Evolutionary conservation across 2,329 filamentous ascomycete genomes (phyloP).

Genomic region (Penicillium italicum): DNA sequence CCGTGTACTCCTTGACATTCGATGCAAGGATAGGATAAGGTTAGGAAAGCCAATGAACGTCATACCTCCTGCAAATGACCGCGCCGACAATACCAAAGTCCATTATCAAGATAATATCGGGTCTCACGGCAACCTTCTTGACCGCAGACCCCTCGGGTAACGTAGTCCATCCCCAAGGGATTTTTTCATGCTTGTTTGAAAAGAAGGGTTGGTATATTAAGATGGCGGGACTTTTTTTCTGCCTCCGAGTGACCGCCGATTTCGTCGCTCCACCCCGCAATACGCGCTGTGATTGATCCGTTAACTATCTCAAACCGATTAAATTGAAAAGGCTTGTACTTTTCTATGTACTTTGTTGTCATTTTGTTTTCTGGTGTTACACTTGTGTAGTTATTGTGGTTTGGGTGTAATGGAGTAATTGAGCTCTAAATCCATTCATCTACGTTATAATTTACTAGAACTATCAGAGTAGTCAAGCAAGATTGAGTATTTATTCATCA

Average conservation of each 20-base stretch:
- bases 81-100: slow-evolving; percentile 72
- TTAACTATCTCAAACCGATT: neutral
- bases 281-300: neutral
- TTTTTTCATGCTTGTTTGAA: slow-evolving; percentile 30
- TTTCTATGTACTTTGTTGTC: neutral
- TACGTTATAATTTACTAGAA: neutral
- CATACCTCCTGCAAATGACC: slow-evolving; percentile 74
- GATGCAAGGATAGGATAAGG: slow-evolving; percentile 2
- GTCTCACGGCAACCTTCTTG: slow-evolving; percentile 66
- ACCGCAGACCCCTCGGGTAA: slow-evolving; percentile 49
- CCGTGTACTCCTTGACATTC: neutral
- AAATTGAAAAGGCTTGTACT: neutral
- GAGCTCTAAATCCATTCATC: neutral
- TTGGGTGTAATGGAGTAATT: neutral
- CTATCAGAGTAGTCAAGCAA: slow-evolving; percentile 3
- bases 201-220: slow-evolving; percentile 5
- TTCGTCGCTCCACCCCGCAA: slow-evolving; percentile 6
- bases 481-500: slow-evolving; percentile 32
- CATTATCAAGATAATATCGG: slow-evolving; percentile 70
- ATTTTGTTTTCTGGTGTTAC: neutral
- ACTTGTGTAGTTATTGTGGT: neutral
- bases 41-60: slow-evolving; percentile 9
- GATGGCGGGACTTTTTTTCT: slow-evolving; percentile 21
- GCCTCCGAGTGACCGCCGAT: slow-evolving; percentile 22
- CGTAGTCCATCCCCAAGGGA: slow-evolving; percentile 41